These are phyloP conservation scores for Cyberlindnera mrakii DNA, from an alignment of 805 yeast species.

Conservation along the genomic window DNA sequence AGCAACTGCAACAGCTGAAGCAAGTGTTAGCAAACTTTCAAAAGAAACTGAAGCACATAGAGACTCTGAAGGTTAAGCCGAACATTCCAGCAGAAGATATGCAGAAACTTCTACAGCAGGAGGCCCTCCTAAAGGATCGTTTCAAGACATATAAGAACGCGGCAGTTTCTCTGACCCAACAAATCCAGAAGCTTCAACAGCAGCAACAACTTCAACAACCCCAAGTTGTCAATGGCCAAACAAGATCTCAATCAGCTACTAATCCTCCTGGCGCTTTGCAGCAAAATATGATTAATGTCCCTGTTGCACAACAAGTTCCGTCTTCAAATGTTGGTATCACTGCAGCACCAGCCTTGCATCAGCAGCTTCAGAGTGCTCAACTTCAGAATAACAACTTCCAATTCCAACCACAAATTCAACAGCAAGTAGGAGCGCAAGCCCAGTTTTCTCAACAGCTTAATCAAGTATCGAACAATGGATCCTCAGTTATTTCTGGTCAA, in stretches of 20 bases:
- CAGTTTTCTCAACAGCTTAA: slow-evolving; percentile 14
- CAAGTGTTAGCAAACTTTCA: slow-evolving; percentile 43
- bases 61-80: slow-evolving; percentile 39
- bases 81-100: slow-evolving; percentile 39
- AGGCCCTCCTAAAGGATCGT: slow-evolving; percentile 39
- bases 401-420: slow-evolving; percentile 35
- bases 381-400: slow-evolving; percentile 5
- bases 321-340: too few relatives aligned
- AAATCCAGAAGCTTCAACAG: slow-evolving; percentile 11
- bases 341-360: too few relatives aligned
- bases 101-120: slow-evolving; percentile 40
- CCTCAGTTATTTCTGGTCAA: not conserved
- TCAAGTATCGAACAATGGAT: not conserved
- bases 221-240: slow-evolving; percentile 1
- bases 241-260: slow-evolving; percentile 1
- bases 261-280: not conserved
- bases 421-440: slow-evolving; percentile 1
- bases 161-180: slow-evolving; percentile 23
- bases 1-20: slow-evolving; percentile 39
- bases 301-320: too few relatives aligned
- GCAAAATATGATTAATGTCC: not conserved
- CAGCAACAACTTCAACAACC: slow-evolving; percentile 10
- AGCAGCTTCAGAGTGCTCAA: not conserved
- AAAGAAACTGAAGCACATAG: slow-evolving; percentile 43
- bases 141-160: slow-evolving; percentile 44